A percentile compares a stretch with the other conserved stretches of the same genome.
phyloP scores from a whole-genome alignment of 768 basidiomycete genomes.

The Leccinum disarticulatum region DNA sequence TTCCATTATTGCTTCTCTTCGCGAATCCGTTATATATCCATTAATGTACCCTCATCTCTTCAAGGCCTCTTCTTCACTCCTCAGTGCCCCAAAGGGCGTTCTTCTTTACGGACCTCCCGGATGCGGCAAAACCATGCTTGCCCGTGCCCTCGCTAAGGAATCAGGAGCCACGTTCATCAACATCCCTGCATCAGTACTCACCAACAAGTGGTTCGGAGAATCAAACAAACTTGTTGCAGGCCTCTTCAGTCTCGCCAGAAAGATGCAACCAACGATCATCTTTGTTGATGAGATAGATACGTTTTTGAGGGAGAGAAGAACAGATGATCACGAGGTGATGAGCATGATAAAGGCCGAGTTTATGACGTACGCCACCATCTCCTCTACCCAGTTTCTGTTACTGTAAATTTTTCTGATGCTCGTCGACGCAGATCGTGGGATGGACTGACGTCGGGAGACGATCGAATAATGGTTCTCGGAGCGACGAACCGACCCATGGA shows the following conservation, averaged over 20 bases:
- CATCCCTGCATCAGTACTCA: constrained; percentile 70
- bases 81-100: constrained; percentile 93
- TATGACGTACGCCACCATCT: constrained; percentile 65
- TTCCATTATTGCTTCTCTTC: constrained; percentile 81
- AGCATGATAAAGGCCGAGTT: constrained; percentile 99
- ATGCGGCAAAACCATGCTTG: constrained; percentile 99
- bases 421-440: constrained; percentile 77
- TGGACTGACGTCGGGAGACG: constrained; percentile 77
- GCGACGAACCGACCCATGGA: constrained; percentile 96
- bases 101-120: constrained; percentile 95
- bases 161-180: constrained; percentile 97
- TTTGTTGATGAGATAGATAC: constrained; percentile 99
- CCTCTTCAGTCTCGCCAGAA: constrained; percentile 89
- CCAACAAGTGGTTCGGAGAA: constrained; percentile 86
- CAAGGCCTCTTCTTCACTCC: constrained; percentile 72
- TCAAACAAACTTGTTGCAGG: constrained; percentile 95
- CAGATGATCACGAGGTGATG: constrained; percentile 94
- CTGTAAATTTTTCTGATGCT: not conserved
- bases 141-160: constrained; percentile 96
- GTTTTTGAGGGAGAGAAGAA: constrained; percentile 83
- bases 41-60: constrained; percentile 90
- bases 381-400: constrained; percentile 6
- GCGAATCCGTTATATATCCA: constrained; percentile 95
- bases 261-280: constrained; percentile 93
- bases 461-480: constrained; percentile 87